Percentiles rank a stretch among this genome's conserved stretches.
Evolutionary conservation across 768 basidiomycete genomes (phyloP).

Genomic region (Cyclocybe cylindracea): DNA sequence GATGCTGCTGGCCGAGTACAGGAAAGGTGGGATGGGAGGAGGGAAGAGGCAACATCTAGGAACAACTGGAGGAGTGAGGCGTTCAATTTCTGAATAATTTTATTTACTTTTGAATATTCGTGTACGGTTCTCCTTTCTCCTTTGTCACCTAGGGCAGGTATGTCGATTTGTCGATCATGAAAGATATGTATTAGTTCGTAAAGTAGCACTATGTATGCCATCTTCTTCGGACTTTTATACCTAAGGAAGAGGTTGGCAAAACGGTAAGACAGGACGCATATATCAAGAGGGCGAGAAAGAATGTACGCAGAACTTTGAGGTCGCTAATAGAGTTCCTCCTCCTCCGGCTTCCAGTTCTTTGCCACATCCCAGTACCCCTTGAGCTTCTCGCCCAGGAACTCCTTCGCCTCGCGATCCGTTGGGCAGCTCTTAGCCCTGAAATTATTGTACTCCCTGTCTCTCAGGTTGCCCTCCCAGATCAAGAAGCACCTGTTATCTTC

Average conservation of each 20-base stretch:
- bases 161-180: too few relatives aligned
- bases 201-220: too few relatives aligned
- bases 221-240: too few relatives aligned
- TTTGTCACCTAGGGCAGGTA: too few relatives aligned
- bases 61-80: too few relatives aligned
- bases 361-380: conserved; percentile 94
- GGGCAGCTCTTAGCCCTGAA: conserved; percentile 85
- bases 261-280: not conserved
- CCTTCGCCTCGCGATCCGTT: conserved; percentile 84
- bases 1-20: conserved; percentile 19
- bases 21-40: conserved; percentile 13
- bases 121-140: too few relatives aligned
- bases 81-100: too few relatives aligned
- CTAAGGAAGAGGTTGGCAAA: not conserved
- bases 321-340: conserved; percentile 66
- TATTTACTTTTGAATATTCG: too few relatives aligned
- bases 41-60: too few relatives aligned
- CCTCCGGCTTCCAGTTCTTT: conserved; percentile 86
- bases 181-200: too few relatives aligned
- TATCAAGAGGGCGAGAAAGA: not conserved
- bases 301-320: not conserved
- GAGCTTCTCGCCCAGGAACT: conserved; percentile 80
- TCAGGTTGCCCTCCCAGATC: conserved; percentile 90
- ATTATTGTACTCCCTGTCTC: conserved; percentile 76
- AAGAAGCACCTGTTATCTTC: conserved; percentile 88